Percentiles rank a stretch among this genome's conserved stretches.
Conservation (phyloP, 2,329 filamentous ascomycete genomes). For the Nigrospora osmanthi region DNA sequence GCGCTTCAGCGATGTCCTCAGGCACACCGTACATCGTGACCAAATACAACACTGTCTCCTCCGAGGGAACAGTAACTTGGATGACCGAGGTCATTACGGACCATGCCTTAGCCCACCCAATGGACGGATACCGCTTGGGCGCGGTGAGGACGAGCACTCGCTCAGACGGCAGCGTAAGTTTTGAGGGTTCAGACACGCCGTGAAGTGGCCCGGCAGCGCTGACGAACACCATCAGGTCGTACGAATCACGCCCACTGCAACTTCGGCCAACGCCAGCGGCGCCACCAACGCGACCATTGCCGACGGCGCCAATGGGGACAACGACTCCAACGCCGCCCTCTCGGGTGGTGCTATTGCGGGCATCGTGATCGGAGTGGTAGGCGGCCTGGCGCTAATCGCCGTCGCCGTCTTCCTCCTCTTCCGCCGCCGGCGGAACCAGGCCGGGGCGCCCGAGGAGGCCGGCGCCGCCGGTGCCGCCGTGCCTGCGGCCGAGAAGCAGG, state of each 20-base stretch:
- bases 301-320: not conserved
- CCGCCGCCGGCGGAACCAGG: slow-evolving; percentile 2
- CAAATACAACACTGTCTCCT: slow-evolving; percentile 5
- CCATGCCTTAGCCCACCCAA: slow-evolving; percentile 10
- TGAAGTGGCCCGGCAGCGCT: no score
- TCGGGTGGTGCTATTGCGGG: slow-evolving; percentile 9
- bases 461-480: no score
- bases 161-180: not conserved
- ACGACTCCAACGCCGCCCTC: not conserved
- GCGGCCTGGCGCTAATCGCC: slow-evolving; percentile 1
- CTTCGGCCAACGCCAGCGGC: not conserved
- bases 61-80: slow-evolving; percentile 3
- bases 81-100: slow-evolving; percentile 4
- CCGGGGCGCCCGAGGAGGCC: no score
- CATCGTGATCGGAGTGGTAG: slow-evolving; percentile 9
- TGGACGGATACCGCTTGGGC: slow-evolving; percentile 9
- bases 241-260: not conserved
- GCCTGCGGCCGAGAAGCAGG: not conserved
- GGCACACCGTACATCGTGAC: slow-evolving; percentile 6
- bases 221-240: no score
- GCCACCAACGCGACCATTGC: not conserved
- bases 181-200: not conserved
- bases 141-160: not conserved
- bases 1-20: slow-evolving; percentile 9
- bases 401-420: slow-evolving; percentile 5